Evolutionary conservation across 495 filamentous ascomycete genomes (phyloP).

Genomic region (Penicillium bovifimosum): DNA sequence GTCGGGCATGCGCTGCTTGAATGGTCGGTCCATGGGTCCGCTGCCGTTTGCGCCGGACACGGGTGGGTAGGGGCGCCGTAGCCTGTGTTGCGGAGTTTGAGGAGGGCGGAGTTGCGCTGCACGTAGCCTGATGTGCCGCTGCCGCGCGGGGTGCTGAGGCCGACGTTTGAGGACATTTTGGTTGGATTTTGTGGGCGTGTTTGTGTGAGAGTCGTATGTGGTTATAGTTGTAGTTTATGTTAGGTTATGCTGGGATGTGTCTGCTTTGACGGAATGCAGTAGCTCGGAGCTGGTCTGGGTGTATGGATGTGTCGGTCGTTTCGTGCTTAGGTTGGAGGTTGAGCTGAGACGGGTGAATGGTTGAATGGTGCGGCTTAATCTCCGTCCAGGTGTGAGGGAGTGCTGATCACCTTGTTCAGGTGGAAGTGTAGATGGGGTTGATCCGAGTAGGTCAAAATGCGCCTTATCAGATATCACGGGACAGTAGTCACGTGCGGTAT

Average conservation of each 20-base stretch:
- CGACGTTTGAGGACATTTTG: constrained; percentile 94
- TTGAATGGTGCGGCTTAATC: background rate
- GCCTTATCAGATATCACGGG: constrained; percentile 2
- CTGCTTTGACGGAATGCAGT: background rate
- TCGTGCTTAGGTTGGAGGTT: background rate
- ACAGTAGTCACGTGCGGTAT: background rate
- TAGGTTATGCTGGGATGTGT: background rate
- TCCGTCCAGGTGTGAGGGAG: background rate
- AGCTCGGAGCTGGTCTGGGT: background rate
- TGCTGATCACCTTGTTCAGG: background rate
- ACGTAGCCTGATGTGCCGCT: constrained; percentile 96
- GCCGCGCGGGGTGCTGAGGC: constrained; percentile 89
- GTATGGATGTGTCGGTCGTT: background rate
- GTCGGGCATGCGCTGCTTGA: constrained; percentile 84
- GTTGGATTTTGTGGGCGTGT: constrained; percentile 1
- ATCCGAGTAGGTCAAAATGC: background rate
- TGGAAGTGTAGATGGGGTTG: background rate
- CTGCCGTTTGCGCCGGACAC: constrained; percentile 18
- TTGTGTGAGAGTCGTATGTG: background rate
- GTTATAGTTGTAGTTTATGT: background rate
- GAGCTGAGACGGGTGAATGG: background rate
- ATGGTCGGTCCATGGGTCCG: constrained; percentile 48
- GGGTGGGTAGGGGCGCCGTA: constrained; percentile 50
- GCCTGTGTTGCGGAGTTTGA: constrained; percentile 62
- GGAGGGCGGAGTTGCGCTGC: constrained; percentile 86